phyloP scores from a whole-genome alignment of 192 early-diverging fungal genomes.

The Gonapodya prolifera region DNA sequence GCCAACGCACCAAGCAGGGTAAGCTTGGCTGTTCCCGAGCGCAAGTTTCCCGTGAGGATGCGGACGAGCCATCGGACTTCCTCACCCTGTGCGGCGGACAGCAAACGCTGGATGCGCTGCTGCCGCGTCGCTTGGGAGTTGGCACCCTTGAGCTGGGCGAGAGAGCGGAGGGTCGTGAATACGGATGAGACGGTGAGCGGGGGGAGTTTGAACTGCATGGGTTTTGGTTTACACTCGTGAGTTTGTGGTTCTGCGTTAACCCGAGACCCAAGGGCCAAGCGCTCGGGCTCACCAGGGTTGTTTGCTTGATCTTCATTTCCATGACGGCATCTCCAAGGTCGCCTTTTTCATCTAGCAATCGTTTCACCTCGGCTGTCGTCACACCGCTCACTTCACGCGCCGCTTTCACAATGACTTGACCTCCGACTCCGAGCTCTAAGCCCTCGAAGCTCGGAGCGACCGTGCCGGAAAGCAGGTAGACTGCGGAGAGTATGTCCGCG shows the following conservation, averaged over 20 bases:
- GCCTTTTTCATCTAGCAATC: slow-evolving; percentile 15
- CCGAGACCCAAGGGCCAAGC: not conserved
- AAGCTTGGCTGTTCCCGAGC: not conserved
- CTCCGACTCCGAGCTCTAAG: slow-evolving; percentile 20
- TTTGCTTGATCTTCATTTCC: slow-evolving; percentile 16
- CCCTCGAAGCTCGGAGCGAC: slow-evolving; percentile 20
- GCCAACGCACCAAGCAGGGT: not conserved
- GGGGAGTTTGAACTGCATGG: slow-evolving; percentile 12
- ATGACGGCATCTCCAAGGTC: slow-evolving; percentile 22
- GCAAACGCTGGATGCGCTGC: not conserved
- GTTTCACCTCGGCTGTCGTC: slow-evolving; percentile 6
- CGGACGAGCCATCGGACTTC: not conserved
- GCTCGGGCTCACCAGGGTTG: slow-evolving; percentile 8
- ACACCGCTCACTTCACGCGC: slow-evolving; percentile 12
- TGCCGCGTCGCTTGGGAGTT: not conserved
- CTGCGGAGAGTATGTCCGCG: slow-evolving; percentile 12
- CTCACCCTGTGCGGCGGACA: not conserved
- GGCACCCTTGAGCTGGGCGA: slow-evolving; percentile 14
- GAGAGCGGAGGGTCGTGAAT: slow-evolving; percentile 7
- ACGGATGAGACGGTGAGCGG: slow-evolving; percentile 14
- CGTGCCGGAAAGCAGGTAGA: slow-evolving; percentile 22
- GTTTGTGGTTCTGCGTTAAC: not conserved
- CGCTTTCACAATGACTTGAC: slow-evolving; percentile 14
- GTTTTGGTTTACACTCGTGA: not conserved
- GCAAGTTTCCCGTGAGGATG: not conserved